A percentile compares a stretch with the other conserved stretches of the same genome.
phyloP scores from a whole-genome alignment of 768 basidiomycete genomes.

The Solioccasus polychromus region DNA sequence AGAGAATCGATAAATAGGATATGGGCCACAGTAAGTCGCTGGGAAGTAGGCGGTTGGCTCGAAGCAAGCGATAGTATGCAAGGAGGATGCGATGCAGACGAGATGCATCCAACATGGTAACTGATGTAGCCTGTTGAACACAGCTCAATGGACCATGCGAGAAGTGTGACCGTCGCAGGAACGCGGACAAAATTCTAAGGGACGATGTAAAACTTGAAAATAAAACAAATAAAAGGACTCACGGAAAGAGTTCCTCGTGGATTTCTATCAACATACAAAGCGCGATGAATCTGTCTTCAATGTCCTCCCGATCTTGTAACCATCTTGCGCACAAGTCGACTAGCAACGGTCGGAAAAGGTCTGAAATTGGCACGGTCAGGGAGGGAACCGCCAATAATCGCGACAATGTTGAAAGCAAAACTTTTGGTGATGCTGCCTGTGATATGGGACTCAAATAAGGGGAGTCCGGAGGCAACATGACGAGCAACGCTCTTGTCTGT shows the following conservation, averaged over 20 bases:
- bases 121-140: conserved; percentile 31
- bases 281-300: conserved; percentile 53
- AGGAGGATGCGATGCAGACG: conserved; percentile 71
- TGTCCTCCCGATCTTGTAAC: conserved; percentile 53
- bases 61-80: conserved; percentile 77
- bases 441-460: conserved; percentile 37
- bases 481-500: conserved; percentile 49
- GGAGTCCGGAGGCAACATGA: conserved; percentile 42
- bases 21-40: conserved; percentile 57
- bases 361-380: conserved; percentile 61
- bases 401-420: conserved; percentile 57
- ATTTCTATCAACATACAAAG: conserved; percentile 63
- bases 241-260: conserved; percentile 74
- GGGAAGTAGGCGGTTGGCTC: conserved; percentile 70
- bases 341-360: conserved; percentile 71
- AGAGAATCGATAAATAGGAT: conserved; percentile 40
- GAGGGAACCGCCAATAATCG: conserved; percentile 56
- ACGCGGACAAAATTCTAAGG: conserved; percentile 52
- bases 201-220: conserved; percentile 1
- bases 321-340: conserved; percentile 80
- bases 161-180: conserved; percentile 44
- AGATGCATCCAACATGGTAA: conserved; percentile 34
- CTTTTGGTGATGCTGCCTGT: conserved; percentile 36
- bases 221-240: conserved; percentile 27
- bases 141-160: conserved; percentile 55